Evolutionary conservation across 1,139 yeast genomes (phyloP).

Genomic region (Ogataea hybrid): DNA sequence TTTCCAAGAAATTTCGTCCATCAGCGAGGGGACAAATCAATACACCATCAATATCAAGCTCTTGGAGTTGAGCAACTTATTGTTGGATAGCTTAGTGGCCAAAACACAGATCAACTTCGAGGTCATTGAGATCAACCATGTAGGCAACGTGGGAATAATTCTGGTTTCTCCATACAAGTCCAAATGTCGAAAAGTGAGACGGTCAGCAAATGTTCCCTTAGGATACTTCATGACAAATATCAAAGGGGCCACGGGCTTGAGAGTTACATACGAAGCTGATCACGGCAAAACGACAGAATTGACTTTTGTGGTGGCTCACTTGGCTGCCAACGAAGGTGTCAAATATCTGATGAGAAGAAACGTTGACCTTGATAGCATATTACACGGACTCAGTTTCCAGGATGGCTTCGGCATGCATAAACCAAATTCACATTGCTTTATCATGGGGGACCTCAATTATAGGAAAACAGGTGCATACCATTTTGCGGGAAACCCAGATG

Average conservation of each 20-base stretch:
- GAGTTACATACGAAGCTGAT: slow-evolving; percentile 39
- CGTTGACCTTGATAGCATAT: slow-evolving; percentile 46
- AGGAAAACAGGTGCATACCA: slow-evolving; percentile 43
- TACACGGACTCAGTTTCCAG: slow-evolving; percentile 55
- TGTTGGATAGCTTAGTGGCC: slow-evolving; percentile 43
- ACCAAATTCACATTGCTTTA: slow-evolving; percentile 58
- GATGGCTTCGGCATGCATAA: slow-evolving; percentile 59
- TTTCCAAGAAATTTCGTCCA: slow-evolving; percentile 69
- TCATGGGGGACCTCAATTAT: slow-evolving; percentile 85
- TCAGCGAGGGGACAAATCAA: slow-evolving; percentile 59
- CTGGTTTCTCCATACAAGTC: slow-evolving; percentile 45
- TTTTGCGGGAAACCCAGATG: slow-evolving; percentile 8
- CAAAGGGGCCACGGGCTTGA: slow-evolving; percentile 72
- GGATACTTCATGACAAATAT: slow-evolving; percentile 62
- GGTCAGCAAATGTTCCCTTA: slow-evolving; percentile 41
- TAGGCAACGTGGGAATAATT: slow-evolving; percentile 68
- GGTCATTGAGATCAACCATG: slow-evolving; percentile 44
- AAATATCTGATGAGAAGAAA: slow-evolving; percentile 48
- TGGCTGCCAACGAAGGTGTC: slow-evolving; percentile 75
- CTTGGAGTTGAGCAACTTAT: slow-evolving; percentile 39
- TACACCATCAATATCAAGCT: slow-evolving; percentile 40
- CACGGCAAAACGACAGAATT: slow-evolving; percentile 34
- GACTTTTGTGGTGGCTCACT: slow-evolving; percentile 69
- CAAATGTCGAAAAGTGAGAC: slow-evolving; percentile 26
- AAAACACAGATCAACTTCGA: slow-evolving; percentile 40